A percentile compares a stretch with the other conserved stretches of the same genome.
These are phyloP conservation scores for Epipyxis sp. DNA, from an alignment of 108 stramenopile species.

Conservation along the genomic window DNA sequence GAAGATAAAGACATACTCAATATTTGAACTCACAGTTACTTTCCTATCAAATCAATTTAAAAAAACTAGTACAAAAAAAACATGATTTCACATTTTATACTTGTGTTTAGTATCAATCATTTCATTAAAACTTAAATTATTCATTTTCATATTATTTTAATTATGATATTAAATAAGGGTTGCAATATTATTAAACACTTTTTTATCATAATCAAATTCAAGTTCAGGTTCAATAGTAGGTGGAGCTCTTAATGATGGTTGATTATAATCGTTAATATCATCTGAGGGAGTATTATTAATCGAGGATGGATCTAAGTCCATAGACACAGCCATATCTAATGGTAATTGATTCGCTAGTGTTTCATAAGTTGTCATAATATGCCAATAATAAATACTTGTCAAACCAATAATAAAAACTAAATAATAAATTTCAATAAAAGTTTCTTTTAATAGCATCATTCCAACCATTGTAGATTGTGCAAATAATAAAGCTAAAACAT, in stretches of 20 bases:
- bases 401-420: constrained; percentile 79
- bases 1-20: too few relatives aligned
- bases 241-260: constrained; percentile 2
- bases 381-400: constrained; percentile 64
- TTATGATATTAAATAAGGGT: too few relatives aligned
- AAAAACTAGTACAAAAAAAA: too few relatives aligned
- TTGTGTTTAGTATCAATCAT: too few relatives aligned
- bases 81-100: too few relatives aligned
- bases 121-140: too few relatives aligned
- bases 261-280: constrained; percentile 1
- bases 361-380: background rate
- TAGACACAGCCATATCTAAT: background rate
- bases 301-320: constrained; percentile 22
- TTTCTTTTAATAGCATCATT: constrained; percentile 79
- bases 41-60: too few relatives aligned
- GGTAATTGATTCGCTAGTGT: constrained; percentile 4
- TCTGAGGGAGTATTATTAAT: too few relatives aligned
- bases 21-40: too few relatives aligned
- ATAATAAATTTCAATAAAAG: constrained; percentile 76
- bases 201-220: too few relatives aligned
- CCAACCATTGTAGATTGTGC: constrained; percentile 84
- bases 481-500: constrained; percentile 78
- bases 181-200: too few relatives aligned
- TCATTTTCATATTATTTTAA: too few relatives aligned
- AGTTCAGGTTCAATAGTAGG: background rate